Evolutionary conservation across 768 basidiomycete species (phyloP), one percentile per base, ranked within the genome.

Genomic region (Mycena vulgaris): DNA sequence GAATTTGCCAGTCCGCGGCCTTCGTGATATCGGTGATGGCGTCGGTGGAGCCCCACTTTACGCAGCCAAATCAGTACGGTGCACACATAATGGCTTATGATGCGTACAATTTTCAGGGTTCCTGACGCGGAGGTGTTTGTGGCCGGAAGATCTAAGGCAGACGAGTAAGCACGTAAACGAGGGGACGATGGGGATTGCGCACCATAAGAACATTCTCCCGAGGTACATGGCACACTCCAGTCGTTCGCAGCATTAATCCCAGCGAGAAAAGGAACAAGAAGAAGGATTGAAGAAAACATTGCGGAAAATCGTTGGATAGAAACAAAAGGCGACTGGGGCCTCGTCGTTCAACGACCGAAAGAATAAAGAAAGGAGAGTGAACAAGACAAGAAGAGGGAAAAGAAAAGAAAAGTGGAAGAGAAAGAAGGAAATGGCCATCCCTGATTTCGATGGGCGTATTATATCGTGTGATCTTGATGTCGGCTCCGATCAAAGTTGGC

Each of bases 1-100:
- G 70, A 52, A 85, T 81, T 23, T 75, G 74, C 83, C 84, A 85
- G 35, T 81, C 83, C 17, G 82, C 83, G 28, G 82, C 83, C 19
- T 70, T 16, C 9, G 84, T 85, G 53, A 85, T 80, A 58, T 85
- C 83, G 13, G 82, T 78, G 37, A 84, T 78, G 1, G 78, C 74
- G 51, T 72, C 64, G 9, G 37, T 31, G 17, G 73, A 62, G 19
- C 75, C 75, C 76, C 75, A 78, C 74, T 76, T 30, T 35, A 31
- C 35, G 14, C 8, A 25, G 51, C 40, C 30, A 37, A 16, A 37
- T 31, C 19, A 56, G n/a, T 23, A 47, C 9, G 42, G 42, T 8
- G 42, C 30, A 1, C 1, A 37, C 17, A 37, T 30, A 30, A 39
- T 8, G 11, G 13, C 23, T 4, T 5, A n/a, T n/a, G n/a, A n/a